These are phyloP conservation scores for Pyricularia sp. DNA, from an alignment of 2,329 filamentous ascomycete species.

Conservation along the genomic window DNA sequence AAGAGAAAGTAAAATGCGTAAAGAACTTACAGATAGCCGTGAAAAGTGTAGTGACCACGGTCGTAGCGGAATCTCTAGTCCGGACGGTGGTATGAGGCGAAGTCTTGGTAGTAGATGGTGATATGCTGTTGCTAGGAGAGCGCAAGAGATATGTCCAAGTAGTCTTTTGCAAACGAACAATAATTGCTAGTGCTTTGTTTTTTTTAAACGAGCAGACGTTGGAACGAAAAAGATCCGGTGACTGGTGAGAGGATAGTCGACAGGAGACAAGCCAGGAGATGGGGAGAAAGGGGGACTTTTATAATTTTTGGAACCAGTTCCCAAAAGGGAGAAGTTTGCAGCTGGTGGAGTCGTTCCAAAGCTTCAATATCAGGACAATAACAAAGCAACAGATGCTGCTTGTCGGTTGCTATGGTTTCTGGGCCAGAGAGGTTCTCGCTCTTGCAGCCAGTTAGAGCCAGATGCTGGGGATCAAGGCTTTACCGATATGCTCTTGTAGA, in stretches of 20 bases:
- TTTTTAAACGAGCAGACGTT: not conserved
- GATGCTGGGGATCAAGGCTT: not conserved
- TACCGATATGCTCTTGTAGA: not conserved
- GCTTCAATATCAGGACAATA: not conserved
- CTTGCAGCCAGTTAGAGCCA: not conserved
- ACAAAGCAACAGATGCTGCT: not conserved
- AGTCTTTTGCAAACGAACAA: not conserved
- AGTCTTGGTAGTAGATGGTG: not conserved
- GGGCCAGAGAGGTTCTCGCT: not conserved
- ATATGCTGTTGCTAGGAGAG: not conserved
- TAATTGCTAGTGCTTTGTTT: not conserved
- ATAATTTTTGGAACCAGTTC: not conserved
- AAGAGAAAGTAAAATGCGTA: not conserved
- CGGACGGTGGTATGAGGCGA: not conserved
- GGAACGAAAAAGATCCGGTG: not conserved
- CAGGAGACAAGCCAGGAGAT: not conserved
- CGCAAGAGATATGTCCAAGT: not conserved
- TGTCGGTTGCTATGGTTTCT: not conserved
- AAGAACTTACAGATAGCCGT: not conserved
- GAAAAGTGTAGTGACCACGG: not conserved
- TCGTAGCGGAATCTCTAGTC: not conserved
- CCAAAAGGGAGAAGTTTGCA: not conserved
- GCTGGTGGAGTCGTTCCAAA: not conserved
- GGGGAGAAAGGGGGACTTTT: not conserved
- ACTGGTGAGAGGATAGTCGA: not conserved